phyloP scores from a whole-genome alignment of 2,329 filamentous ascomycete species.

The Zymoseptoria ardabiliae region DNA sequence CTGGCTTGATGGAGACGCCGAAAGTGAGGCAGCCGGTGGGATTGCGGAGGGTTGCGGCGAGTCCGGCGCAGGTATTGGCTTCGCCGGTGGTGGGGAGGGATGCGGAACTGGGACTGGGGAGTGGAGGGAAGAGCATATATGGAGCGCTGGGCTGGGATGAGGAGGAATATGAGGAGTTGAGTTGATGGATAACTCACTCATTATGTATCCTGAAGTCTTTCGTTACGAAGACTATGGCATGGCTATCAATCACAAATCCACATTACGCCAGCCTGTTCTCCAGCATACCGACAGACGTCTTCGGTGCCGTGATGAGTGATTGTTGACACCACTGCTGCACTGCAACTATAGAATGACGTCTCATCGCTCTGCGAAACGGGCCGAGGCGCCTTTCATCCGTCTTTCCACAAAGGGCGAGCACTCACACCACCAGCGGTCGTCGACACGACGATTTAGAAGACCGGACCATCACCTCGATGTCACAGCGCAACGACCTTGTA shows the following conservation, averaged over 20 bases:
- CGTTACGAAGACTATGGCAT: neutral
- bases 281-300: too few species aligned
- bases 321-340: too few species aligned
- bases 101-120: constrained; percentile 3
- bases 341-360: too few species aligned
- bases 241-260: neutral
- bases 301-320: too few species aligned
- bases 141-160: constrained; percentile 42
- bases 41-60: constrained; percentile 4
- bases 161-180: constrained; percentile 33
- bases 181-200: neutral
- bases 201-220: neutral
- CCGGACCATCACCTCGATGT: too few species aligned
- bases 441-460: too few species aligned
- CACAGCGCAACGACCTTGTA: too few species aligned
- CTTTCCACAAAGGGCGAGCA: too few species aligned
- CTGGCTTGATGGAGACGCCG: constrained; percentile 12
- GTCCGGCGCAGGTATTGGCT: constrained; percentile 1
- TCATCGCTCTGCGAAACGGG: too few species aligned
- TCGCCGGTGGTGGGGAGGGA: constrained; percentile 4
- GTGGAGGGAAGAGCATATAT: constrained; percentile 28
- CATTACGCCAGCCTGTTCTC: too few species aligned
- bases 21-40: neutral
- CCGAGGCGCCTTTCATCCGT: too few species aligned
- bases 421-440: too few species aligned